phyloP scores from a whole-genome alignment of 2,329 filamentous ascomycete species.

The Gnomoniopsis sp. region DNA sequence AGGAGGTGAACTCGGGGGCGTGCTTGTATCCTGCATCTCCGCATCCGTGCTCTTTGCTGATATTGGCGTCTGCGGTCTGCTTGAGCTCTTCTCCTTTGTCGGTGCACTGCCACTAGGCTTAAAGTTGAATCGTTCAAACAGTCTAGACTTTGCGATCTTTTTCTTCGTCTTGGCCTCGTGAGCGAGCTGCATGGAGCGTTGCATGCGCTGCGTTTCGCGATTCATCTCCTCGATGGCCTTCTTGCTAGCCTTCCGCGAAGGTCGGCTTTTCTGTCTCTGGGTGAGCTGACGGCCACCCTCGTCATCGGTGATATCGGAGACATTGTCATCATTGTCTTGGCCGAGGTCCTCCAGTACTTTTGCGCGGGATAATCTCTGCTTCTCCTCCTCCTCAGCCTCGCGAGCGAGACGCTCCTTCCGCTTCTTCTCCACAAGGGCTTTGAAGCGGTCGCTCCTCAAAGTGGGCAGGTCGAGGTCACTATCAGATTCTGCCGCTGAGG shows the following conservation, averaged over 20 bases:
- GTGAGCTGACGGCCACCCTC: slow-evolving; percentile 64
- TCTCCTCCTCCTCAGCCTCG: slow-evolving; percentile 56
- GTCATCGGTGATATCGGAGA: slow-evolving; percentile 57
- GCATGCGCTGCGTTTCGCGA: slow-evolving; percentile 88
- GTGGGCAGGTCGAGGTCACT: slow-evolving; percentile 47
- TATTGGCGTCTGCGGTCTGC: slow-evolving; percentile 45
- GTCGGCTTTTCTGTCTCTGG: slow-evolving; percentile 63
- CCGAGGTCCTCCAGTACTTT: slow-evolving; percentile 39
- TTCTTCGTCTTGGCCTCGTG: slow-evolving; percentile 90
- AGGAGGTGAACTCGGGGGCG: slow-evolving; percentile 70
- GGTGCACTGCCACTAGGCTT: slow-evolving; percentile 39
- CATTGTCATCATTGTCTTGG: slow-evolving; percentile 41
- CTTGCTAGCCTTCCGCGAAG: slow-evolving; percentile 84
- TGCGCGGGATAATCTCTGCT: slow-evolving; percentile 41
- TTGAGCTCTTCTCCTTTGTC: slow-evolving; percentile 49
- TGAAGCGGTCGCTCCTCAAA: slow-evolving; percentile 57
- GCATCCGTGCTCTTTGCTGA: slow-evolving; percentile 45
- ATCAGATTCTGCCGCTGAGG: slow-evolving; percentile 31
- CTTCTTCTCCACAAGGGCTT: slow-evolving; percentile 71
- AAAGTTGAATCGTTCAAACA: slow-evolving; percentile 84
- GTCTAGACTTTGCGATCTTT: slow-evolving; percentile 77
- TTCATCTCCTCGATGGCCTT: slow-evolving; percentile 94
- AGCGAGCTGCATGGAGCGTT: slow-evolving; percentile 82
- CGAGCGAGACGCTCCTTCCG: slow-evolving; percentile 65
- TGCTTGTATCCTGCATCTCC: slow-evolving; percentile 52